phyloP scores from a whole-genome alignment of 306 rosid genomes.

The Lithocarpus polystachyus region DNA sequence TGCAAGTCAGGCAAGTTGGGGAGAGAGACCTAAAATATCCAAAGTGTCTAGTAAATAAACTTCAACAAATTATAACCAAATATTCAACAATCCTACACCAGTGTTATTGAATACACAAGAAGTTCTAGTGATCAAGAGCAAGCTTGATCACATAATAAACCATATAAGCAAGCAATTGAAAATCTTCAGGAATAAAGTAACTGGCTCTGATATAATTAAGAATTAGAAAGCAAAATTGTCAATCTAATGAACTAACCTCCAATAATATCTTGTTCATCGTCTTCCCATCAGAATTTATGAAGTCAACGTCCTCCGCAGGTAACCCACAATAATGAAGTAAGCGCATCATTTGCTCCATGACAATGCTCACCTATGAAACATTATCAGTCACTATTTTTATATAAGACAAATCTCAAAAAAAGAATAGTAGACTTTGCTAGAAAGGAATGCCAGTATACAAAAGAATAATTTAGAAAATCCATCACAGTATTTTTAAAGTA shows the following conservation, averaged over 20 bases:
- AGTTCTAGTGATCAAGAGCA: neutral
- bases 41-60: too few relatives aligned
- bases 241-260: slow-evolving; percentile 55
- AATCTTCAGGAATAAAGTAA: neutral
- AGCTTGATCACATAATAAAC: neutral
- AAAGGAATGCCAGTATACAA: neutral
- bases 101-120: neutral
- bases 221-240: neutral
- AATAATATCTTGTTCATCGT: slow-evolving; percentile 81
- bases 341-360: slow-evolving; percentile 95
- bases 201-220: neutral
- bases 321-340: slow-evolving; percentile 89
- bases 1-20: neutral
- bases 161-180: too few relatives aligned
- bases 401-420: neutral
- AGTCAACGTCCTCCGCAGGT: slow-evolving; percentile 81
- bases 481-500: neutral
- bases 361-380: slow-evolving; percentile 82
- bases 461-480: neutral
- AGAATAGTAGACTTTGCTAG: neutral
- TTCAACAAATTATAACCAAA: too few relatives aligned
- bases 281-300: slow-evolving; percentile 89
- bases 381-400: slow-evolving; percentile 11
- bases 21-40: neutral
- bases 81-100: too few relatives aligned